Conservation (phyloP, 495 filamentous ascomycete genomes). For the Tuber borchii region DNA sequence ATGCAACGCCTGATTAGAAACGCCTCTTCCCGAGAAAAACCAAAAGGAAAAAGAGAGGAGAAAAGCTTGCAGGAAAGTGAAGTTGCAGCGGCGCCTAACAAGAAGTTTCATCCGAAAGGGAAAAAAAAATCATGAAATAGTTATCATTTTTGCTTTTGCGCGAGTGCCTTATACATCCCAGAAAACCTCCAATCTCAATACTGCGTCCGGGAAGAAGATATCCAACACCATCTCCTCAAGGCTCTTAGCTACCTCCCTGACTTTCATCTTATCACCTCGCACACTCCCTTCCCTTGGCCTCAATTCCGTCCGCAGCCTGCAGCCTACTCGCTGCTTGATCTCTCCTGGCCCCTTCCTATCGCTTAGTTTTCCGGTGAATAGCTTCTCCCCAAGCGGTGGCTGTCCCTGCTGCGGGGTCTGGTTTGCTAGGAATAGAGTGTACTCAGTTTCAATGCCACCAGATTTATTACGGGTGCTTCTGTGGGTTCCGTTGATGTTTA, state of each 20-base stretch:
- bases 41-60: not conserved
- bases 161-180: slow-evolving; percentile 28
- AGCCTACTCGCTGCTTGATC: slow-evolving; percentile 27
- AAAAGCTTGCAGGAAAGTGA: not conserved
- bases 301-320: slow-evolving; percentile 24
- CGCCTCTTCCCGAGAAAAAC: not conserved
- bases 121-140: not conserved
- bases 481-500: slow-evolving; percentile 1
- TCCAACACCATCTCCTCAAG: slow-evolving; percentile 39
- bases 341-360: slow-evolving; percentile 17
- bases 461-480: slow-evolving; percentile 9
- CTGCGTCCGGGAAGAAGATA: slow-evolving; percentile 39
- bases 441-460: slow-evolving; percentile 28
- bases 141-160: not conserved
- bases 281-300: slow-evolving; percentile 28
- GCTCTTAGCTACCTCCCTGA: slow-evolving; percentile 39
- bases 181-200: slow-evolving; percentile 38
- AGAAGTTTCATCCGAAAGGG: not conserved
- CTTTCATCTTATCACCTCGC: slow-evolving; percentile 22
- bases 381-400: slow-evolving; percentile 24
- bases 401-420: not conserved
- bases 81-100: not conserved
- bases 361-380: slow-evolving; percentile 32
- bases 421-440: slow-evolving; percentile 37
- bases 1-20: not conserved